phyloP scores from a whole-genome alignment of 306 rosid genomes.

The Malus orientalis region DNA sequence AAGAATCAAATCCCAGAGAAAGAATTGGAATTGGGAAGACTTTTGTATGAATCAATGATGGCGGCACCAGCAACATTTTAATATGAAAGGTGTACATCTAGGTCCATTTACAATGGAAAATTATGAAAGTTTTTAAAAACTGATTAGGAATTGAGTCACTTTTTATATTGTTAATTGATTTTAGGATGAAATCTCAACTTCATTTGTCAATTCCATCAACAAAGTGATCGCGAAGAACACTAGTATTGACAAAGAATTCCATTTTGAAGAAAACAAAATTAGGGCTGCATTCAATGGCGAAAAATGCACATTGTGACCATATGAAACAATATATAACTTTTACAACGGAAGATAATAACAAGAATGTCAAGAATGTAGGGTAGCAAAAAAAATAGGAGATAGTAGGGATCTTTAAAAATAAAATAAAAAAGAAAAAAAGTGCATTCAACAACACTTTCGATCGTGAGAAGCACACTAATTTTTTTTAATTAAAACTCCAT shows the following conservation, averaged over 20 bases:
- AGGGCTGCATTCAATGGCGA: neutral
- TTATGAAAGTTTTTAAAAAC: too few species aligned
- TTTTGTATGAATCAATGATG: neutral
- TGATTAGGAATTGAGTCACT: too few species aligned
- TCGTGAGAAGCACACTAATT: neutral
- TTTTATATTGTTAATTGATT: too few species aligned
- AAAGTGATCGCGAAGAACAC: neutral
- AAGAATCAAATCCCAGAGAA: conserved; percentile 1
- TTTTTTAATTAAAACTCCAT: neutral
- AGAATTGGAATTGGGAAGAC: neutral
- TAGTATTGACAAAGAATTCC: too few species aligned
- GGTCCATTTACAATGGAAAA: too few species aligned
- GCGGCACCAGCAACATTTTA: neutral
- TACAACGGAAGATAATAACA: too few species aligned
- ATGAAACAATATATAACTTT: too few species aligned
- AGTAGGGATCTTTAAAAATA: too few species aligned
- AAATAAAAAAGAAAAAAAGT: too few species aligned
- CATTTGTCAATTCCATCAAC: neutral
- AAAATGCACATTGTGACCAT: too few species aligned
- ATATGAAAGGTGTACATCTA: neutral
- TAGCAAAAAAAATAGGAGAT: neutral
- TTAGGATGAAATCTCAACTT: too few species aligned
- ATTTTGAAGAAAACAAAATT: too few species aligned
- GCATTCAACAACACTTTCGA: neutral
- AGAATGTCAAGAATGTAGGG: neutral